Base-by-base conservation (phyloP, 371 early-diverging fungal species). In the Caulochytrium protostelioides region DNA sequence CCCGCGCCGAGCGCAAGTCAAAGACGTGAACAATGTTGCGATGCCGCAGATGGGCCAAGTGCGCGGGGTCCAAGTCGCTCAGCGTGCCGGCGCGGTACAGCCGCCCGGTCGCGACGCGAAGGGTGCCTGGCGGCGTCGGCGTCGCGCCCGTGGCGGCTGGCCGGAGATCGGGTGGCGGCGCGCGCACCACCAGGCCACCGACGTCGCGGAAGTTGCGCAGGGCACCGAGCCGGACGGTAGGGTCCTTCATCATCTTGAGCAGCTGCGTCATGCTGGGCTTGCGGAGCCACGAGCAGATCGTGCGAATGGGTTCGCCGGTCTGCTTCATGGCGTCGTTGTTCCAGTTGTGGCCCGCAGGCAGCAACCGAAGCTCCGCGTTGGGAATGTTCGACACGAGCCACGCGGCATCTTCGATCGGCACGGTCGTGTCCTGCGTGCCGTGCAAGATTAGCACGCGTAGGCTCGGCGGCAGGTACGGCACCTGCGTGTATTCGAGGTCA, bases 201-300 rank as follows among this genome's bases (percentile, higher is more conserved):
- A 26, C 10, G 20, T 43, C 43, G 3, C 43, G 4, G 21, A 38
- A 36, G 25, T 43, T 43, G n/a, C n/a, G n/a, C n/a, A n/a, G n/a
- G n/a, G n/a, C n/a, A n/a, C n/a, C n/a, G n/a, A n/a, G n/a, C n/a
- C n/a, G n/a, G n/a, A n/a, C n/a, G n/a, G n/a, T n/a, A n/a, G n/a
- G n/a, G n/a, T n/a, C n/a, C n/a, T n/a, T n/a, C n/a, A n/a, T n/a
- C n/a, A n/a, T n/a, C n/a, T n/a, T n/a, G n/a, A n/a, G n/a, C n/a
- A n/a, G n/a, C n/a, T n/a, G n/a, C n/a, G n/a, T n/a, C n/a, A n/a
- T n/a, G n/a, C n/a, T n/a, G n/a, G n/a, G n/a, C n/a, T n/a, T n/a
- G n/a, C n/a, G n/a, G n/a, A n/a, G n/a, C n/a, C n/a, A n/a, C n/a
- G n/a, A n/a, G n/a, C n/a, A n/a, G n/a, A n/a, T n/a, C n/a, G n/a